Evolutionary conservation across 2,329 filamentous ascomycete genomes (phyloP).

Genomic region (Colletotrichum sp.): DNA sequence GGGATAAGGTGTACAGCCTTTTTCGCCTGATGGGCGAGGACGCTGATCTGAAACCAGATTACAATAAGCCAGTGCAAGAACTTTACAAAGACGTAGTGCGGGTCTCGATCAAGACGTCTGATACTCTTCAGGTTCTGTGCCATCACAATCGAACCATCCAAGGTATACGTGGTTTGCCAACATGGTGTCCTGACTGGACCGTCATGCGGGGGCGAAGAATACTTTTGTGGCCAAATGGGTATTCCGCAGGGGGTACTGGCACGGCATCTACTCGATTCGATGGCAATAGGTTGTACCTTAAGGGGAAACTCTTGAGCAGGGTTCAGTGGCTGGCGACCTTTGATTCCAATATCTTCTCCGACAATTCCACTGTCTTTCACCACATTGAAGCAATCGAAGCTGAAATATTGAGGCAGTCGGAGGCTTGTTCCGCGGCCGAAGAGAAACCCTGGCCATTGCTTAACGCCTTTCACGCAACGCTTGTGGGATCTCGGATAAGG

Average conservation of each 20-base stretch:
- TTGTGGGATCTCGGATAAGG: not conserved
- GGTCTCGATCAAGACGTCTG: rapidly evolving
- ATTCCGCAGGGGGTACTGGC: rapidly evolving
- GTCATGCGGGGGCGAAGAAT: not conserved
- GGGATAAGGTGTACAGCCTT: not conserved
- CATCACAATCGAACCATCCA: not conserved
- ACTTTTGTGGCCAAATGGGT: not conserved
- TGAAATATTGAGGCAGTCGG: not conserved
- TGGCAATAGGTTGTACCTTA: rapidly evolving
- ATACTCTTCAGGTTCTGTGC: not conserved
- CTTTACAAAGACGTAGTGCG: not conserved
- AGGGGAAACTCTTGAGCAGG: rapidly evolving
- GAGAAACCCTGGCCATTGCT: rapidly evolving
- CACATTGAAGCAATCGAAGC: rapidly evolving
- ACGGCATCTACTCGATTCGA: not conserved
- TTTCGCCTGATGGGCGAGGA: not conserved
- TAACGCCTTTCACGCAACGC: rapidly evolving
- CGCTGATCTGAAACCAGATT: not conserved
- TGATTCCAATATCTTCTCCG: rapidly evolving
- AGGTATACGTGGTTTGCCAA: rapidly evolving
- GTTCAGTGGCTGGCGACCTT: not conserved
- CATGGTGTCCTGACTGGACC: not conserved
- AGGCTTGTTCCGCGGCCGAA: rapidly evolving
- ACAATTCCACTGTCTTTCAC: rapidly evolving
- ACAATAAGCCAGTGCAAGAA: rapidly evolving